phyloP scores from a whole-genome alignment of 2,329 filamentous ascomycete species.

The Furcasterigmium sp. region DNA sequence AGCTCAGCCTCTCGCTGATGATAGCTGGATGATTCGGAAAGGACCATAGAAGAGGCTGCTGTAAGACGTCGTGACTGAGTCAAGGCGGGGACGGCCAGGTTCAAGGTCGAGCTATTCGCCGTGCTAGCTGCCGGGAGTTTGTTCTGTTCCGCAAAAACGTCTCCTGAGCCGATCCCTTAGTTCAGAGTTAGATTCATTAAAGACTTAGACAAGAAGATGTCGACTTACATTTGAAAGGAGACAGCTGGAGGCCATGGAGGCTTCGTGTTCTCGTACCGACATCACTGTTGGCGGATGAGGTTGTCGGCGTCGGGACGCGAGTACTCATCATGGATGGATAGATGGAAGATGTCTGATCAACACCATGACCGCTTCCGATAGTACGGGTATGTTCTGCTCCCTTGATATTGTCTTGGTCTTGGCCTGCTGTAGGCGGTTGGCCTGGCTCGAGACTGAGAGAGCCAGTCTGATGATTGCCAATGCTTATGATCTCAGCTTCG shows the following conservation, averaged over 20 bases:
- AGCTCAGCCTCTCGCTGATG: constrained; percentile 31
- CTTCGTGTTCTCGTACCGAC: constrained; percentile 22
- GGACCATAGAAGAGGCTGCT: constrained; percentile 10
- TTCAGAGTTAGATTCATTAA: no score
- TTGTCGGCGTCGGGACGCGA: neutral
- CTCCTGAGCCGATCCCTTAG: no score
- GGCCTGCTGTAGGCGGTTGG: neutral
- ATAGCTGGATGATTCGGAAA: constrained; percentile 32
- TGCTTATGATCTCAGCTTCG: no score
- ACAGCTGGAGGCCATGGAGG: constrained; percentile 26
- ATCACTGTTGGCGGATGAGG: constrained; percentile 2
- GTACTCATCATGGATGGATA: constrained; percentile 9
- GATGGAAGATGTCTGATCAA: constrained; percentile 7
- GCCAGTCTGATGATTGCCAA: no score
- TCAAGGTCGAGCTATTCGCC: constrained; percentile 10
- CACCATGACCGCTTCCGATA: no score
- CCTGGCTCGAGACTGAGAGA: no score
- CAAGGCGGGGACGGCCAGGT: constrained; percentile 4
- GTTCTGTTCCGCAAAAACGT: no score
- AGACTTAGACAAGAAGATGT: no score
- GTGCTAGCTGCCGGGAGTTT: no score
- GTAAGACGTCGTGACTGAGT: neutral
- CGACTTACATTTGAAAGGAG: constrained; percentile 20
- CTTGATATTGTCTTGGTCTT: no score
- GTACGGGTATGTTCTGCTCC: no score